These are phyloP conservation scores for Saccharata proteae DNA, from an alignment of 2,329 filamentous ascomycete genomes.

Conservation along the genomic window DNA sequence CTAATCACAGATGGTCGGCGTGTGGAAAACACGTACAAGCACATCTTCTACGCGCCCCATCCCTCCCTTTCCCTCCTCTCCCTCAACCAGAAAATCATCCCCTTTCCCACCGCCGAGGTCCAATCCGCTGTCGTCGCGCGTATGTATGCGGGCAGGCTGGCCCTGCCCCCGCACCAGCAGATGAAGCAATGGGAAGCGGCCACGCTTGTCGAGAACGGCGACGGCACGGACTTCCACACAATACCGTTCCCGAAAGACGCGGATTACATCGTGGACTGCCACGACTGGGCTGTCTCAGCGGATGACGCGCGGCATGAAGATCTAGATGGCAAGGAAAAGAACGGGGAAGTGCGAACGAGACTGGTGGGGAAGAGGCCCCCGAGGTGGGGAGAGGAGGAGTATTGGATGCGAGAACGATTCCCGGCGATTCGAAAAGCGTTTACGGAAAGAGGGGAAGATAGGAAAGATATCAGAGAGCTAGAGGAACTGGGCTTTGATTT, in stretches of 20 bases:
- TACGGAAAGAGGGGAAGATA: slow-evolving; percentile 47
- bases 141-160: slow-evolving; percentile 60
- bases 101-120: slow-evolving; percentile 68
- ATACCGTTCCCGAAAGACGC: slow-evolving; percentile 51
- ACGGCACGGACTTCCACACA: slow-evolving; percentile 41
- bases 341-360: no score
- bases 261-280: slow-evolving; percentile 56
- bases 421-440: slow-evolving; percentile 62
- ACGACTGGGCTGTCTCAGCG: slow-evolving; percentile 47
- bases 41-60: slow-evolving; percentile 63
- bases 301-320: slow-evolving; percentile 27
- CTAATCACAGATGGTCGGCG: slow-evolving; percentile 57
- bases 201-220: slow-evolving; percentile 30
- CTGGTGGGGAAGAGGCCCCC: slow-evolving; percentile 54
- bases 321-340: neutral
- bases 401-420: slow-evolving; percentile 60
- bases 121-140: slow-evolving; percentile 68
- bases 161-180: slow-evolving; percentile 47
- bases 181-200: slow-evolving; percentile 59
- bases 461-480: slow-evolving; percentile 47
- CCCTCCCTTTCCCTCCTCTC: slow-evolving; percentile 69
- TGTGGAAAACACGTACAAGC: slow-evolving; percentile 62
- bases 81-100: slow-evolving; percentile 74
- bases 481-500: slow-evolving; percentile 49
- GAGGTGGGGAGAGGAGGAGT: slow-evolving; percentile 56